Conservation (phyloP, 2,329 filamentous ascomycete genomes). For the Exophiala sp. region DNA sequence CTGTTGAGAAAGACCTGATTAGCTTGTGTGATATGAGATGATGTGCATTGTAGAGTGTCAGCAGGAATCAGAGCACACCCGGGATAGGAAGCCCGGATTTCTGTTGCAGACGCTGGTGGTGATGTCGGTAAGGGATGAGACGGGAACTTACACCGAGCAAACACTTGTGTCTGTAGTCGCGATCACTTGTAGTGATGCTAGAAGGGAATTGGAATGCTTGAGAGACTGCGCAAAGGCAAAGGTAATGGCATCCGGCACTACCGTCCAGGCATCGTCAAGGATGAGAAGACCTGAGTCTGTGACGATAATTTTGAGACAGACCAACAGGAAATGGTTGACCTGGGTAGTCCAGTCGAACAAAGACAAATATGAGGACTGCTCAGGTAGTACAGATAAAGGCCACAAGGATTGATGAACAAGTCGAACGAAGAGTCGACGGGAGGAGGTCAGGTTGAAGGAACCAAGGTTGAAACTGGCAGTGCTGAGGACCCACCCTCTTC, state of each 20-base stretch:
- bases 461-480: conserved; percentile 9
- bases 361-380: conserved; percentile 30
- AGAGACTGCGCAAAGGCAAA: conserved; percentile 24
- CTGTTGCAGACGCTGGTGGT: conserved; percentile 8
- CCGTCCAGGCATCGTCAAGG: conserved; percentile 26
- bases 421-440: conserved; percentile 4
- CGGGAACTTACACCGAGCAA: conserved; percentile 30
- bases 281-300: conserved; percentile 30
- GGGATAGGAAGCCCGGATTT: neutral
- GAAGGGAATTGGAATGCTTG: conserved; percentile 5
- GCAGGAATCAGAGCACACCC: no score
- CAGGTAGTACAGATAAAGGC: neutral
- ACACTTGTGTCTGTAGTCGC: conserved; percentile 27
- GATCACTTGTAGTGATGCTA: conserved; percentile 24
- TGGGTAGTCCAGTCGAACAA: conserved; percentile 30
- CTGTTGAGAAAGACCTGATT: no score
- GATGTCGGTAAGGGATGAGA: conserved; percentile 28
- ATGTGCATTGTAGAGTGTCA: neutral
- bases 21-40: neutral
- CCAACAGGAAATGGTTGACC: neutral
- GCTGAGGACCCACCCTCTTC: conserved; percentile 16
- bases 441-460: conserved; percentile 20
- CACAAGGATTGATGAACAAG: conserved; percentile 3
- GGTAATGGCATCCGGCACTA: conserved; percentile 22
- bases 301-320: conserved; percentile 17